Percentiles rank a stretch among this genome's conserved stretches.
phyloP scores from a whole-genome alignment of 768 basidiomycete genomes.

The Kwoniella botswanensis region DNA sequence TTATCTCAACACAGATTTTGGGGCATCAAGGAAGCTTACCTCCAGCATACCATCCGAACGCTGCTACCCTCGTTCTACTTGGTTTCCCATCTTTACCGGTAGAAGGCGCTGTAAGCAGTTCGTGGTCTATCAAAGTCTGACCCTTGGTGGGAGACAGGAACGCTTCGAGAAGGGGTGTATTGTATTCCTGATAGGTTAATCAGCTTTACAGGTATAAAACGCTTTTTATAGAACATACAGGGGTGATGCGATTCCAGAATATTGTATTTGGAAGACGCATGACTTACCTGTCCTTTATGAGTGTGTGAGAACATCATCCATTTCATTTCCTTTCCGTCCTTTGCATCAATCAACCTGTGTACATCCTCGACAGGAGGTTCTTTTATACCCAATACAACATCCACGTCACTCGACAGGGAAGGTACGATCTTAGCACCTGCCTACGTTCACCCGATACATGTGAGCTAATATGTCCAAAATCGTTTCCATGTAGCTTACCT shows the following conservation, averaged over 20 bases:
- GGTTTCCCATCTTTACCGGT: conserved; percentile 62
- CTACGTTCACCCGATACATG: conserved; percentile 58
- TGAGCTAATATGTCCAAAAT: neutral
- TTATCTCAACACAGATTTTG: neutral
- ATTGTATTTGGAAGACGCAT: too few relatives aligned
- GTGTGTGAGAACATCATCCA: conserved; percentile 94
- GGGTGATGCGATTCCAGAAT: too few relatives aligned
- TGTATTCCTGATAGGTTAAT: conserved; percentile 68
- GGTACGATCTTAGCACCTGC: conserved; percentile 74
- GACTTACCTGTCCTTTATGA: conserved; percentile 64
- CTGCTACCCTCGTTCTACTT: conserved; percentile 68
- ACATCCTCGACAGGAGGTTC: conserved; percentile 75
- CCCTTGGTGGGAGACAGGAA: conserved; percentile 36
- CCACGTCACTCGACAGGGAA: conserved; percentile 65
- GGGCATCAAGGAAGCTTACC: conserved; percentile 61
- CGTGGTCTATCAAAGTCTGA: conserved; percentile 75
- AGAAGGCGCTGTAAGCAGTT: conserved; percentile 68
- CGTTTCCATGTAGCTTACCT: conserved; percentile 62
- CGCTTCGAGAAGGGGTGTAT: conserved; percentile 73
- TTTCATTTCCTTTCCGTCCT: conserved; percentile 64
- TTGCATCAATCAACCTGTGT: conserved; percentile 59
- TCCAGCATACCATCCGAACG: conserved; percentile 92
- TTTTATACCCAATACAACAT: conserved; percentile 86
- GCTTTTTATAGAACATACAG: too few relatives aligned
- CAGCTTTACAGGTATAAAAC: neutral